Conservation (phyloP, 495 filamentous ascomycete genomes). For the Tuber melanosporum region DNA sequence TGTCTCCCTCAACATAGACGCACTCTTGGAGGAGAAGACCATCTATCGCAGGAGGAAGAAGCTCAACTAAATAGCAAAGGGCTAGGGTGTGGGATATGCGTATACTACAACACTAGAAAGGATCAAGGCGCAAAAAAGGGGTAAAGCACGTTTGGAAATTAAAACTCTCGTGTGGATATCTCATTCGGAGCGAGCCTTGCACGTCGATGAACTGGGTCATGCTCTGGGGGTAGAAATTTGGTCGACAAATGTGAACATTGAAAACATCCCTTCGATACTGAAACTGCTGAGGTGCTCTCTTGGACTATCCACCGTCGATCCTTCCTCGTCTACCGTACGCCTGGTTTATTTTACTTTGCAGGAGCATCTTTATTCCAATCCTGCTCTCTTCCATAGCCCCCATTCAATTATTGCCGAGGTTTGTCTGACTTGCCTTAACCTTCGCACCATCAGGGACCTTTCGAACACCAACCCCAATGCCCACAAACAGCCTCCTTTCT, state of each 20-base stretch:
- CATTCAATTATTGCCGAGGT: background rate
- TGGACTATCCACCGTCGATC: background rate
- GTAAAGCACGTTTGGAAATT: background rate
- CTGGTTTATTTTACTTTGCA: background rate
- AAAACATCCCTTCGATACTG: background rate
- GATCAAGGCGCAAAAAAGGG: background rate
- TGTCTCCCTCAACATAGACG: background rate
- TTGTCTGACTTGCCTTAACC: background rate
- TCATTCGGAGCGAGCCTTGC: background rate
- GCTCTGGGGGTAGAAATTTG: background rate
- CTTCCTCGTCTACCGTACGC: background rate
- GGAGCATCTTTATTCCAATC: background rate
- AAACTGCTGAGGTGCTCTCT: background rate
- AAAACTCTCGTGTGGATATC: background rate
- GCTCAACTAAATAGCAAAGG: background rate
- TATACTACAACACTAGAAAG: background rate
- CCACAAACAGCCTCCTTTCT: background rate
- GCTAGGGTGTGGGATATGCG: background rate
- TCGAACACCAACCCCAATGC: background rate
- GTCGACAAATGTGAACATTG: background rate
- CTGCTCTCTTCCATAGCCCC: background rate
- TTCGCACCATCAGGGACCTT: background rate
- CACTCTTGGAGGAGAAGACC: background rate
- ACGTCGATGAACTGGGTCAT: background rate
- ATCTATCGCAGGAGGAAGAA: background rate